Evolutionary conservation across 441 rosid genomes (phyloP), one percentile per base, ranked within the genome.

Genomic region (Mallotus japonicus): DNA sequence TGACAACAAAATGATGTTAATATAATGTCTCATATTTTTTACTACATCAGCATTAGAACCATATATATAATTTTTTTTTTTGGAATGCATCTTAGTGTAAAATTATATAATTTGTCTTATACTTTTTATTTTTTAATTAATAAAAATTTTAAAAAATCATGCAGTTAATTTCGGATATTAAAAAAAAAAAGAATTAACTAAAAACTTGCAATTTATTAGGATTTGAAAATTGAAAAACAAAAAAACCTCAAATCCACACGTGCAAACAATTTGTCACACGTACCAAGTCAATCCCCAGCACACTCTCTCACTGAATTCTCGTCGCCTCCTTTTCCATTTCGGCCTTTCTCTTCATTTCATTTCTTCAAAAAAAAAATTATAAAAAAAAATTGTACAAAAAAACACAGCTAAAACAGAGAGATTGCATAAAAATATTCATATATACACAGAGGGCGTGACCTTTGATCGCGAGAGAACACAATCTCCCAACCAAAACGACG

Each of bases 401-500:
- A 5, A 17, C 17, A 44, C 2, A 28, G 32, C 3, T 28, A 28
- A 28, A 14, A 5, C 15, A 9, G 17, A 6, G 16, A 55, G 49
- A 71, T 20, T 3, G 2, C 40, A 37, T 37, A 37, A 4, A 37
- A 37, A 4, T 34, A 37, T 37, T 37, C 40, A 37, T 37, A 37
- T 37, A 37, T 8, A 1, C 12, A 37, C 8, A 0, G 37, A 69
- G 81, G 70, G 77, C 22, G 83, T 40, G 83, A 83, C 86, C 89
- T 81, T 79, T 76, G 83, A 87, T 73, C 82, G 70, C 17, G n/a
- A 74, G 55, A 57, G 77, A 76, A 73, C 76, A 79, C 64, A 66
- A 5, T 8, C 12, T 73, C 0, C 60, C 40, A 22, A 10, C 64
- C 64, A 28, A 24, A 49, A 59, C 74, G 59, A 71, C 73, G 65